Conservation (phyloP, 2,329 filamentous ascomycete species). For the Alternaria atra region DNA sequence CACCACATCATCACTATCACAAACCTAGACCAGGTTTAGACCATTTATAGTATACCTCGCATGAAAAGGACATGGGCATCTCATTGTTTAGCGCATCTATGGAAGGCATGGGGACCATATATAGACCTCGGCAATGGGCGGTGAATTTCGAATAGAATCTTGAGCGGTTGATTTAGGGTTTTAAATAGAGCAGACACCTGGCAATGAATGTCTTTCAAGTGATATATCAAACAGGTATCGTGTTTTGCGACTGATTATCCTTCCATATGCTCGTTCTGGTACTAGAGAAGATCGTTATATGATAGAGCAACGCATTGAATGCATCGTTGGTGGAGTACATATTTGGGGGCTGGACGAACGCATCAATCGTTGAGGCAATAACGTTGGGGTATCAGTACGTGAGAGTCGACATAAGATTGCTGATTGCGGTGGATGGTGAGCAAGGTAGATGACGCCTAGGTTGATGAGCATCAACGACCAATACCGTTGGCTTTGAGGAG, state of each 20-base stretch:
- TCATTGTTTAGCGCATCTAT: constrained; percentile 18
- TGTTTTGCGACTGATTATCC: background rate
- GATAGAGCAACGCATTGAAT: constrained; percentile 28
- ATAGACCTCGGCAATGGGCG: constrained; percentile 24
- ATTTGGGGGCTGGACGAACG: background rate
- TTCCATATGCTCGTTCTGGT: background rate
- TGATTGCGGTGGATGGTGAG: constrained; percentile 16
- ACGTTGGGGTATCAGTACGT: background rate
- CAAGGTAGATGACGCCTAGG: constrained; percentile 37
- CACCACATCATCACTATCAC: background rate
- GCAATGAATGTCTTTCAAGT: constrained; percentile 13
- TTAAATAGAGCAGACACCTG: constrained; percentile 20
- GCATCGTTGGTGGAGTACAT: constrained; percentile 14
- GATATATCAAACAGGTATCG: background rate
- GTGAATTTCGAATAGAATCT: constrained; percentile 34
- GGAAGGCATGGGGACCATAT: constrained; percentile 8
- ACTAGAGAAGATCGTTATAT: constrained; percentile 15
- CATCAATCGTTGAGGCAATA: background rate
- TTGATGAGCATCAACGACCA: constrained; percentile 38
- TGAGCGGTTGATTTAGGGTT: constrained; percentile 14
- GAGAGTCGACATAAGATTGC: background rate
- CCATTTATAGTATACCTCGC: constrained; percentile 16
- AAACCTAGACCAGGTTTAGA: constrained; percentile 7
- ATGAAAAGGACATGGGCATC: constrained; percentile 23
- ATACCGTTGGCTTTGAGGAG: constrained; percentile 49